Evolutionary conservation across 1,284 basidiomycete genomes (phyloP).

Genomic region (Puccinia triticina): DNA sequence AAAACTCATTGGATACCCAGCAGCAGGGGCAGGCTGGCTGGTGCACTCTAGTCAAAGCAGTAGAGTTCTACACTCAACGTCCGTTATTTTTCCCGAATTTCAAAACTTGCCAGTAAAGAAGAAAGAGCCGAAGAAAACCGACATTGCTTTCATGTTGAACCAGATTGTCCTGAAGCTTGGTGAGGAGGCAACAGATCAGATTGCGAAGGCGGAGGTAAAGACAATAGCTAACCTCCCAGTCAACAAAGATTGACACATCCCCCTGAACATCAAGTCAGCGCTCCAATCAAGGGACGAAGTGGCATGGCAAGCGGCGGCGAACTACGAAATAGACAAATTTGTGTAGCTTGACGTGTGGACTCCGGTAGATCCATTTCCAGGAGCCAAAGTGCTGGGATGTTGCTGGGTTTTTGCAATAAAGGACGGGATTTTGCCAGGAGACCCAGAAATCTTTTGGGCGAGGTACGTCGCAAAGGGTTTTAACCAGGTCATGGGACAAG

Average conservation of each 20-base stretch:
- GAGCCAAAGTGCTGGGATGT: neutral
- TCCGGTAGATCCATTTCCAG: neutral
- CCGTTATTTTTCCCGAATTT: no score
- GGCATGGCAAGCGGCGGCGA: neutral
- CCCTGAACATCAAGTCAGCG: neutral
- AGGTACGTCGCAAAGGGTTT: slow-evolving; percentile 25
- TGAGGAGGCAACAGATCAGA: no score
- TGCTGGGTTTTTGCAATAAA: slow-evolving; percentile 23
- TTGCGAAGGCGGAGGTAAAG: no score
- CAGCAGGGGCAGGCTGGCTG: no score
- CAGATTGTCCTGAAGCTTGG: no score
- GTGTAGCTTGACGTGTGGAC: neutral
- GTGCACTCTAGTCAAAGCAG: no score
- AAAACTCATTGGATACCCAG: no score
- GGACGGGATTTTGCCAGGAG: neutral
- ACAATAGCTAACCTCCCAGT: neutral
- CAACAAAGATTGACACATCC: neutral
- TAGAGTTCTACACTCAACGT: no score
- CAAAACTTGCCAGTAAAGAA: no score
- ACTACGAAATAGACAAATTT: neutral
- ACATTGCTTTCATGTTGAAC: no score
- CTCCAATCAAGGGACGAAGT: neutral
- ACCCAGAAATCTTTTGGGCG: neutral
- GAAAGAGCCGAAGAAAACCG: no score
- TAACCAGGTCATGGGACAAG: neutral